Percentiles rank a stretch among this genome's conserved stretches.
Conservation (phyloP, 225 moss, liverwort and hornwort species). For the Ulota crispa region DNA sequence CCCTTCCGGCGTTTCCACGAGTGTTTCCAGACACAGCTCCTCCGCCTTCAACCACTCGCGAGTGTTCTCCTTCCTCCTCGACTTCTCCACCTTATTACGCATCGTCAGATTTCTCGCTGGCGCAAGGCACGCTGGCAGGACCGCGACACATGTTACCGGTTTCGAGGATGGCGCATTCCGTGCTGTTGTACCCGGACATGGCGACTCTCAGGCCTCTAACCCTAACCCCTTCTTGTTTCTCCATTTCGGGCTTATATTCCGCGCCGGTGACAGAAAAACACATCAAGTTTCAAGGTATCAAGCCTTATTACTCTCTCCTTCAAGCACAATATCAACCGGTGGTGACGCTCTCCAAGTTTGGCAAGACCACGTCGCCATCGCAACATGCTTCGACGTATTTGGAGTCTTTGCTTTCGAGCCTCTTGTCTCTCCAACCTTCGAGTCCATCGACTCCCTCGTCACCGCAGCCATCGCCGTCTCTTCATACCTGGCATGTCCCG, state of each 20-base stretch:
- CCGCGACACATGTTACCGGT: slow-evolving; percentile 9
- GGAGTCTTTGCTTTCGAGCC: slow-evolving; percentile 45
- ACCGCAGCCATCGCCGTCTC: slow-evolving; percentile 37
- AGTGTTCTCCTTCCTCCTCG: neutral
- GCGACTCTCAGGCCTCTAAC: neutral
- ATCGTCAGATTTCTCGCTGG: slow-evolving; percentile 43
- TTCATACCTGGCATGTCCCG: slow-evolving; percentile 71
- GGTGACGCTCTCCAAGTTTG: slow-evolving; percentile 13
- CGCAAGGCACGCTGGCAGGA: slow-evolving; percentile 34
- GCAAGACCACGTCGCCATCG: neutral
- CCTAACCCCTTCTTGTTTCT: slow-evolving; percentile 31
- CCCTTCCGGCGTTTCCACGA: slow-evolving; percentile 28
- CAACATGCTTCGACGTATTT: slow-evolving; percentile 24
- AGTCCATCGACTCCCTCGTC: slow-evolving; percentile 11
- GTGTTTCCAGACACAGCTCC: neutral
- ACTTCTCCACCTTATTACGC: slow-evolving; percentile 17
- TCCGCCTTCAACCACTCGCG: slow-evolving; percentile 11
- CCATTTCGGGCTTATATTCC: slow-evolving; percentile 33
- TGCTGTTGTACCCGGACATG: neutral
- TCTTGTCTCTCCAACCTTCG: slow-evolving; percentile 30
- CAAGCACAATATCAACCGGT: neutral
- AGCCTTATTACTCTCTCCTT: neutral
- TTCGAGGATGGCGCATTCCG: slow-evolving; percentile 17
- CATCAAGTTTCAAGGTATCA: slow-evolving; percentile 5
- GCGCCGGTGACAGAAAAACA: slow-evolving; percentile 26